Percentiles rank a stretch among this genome's conserved stretches.
Evolutionary conservation across 2,329 filamentous ascomycete genomes (phyloP).

Genomic region (Thielaviopsis musarum): DNA sequence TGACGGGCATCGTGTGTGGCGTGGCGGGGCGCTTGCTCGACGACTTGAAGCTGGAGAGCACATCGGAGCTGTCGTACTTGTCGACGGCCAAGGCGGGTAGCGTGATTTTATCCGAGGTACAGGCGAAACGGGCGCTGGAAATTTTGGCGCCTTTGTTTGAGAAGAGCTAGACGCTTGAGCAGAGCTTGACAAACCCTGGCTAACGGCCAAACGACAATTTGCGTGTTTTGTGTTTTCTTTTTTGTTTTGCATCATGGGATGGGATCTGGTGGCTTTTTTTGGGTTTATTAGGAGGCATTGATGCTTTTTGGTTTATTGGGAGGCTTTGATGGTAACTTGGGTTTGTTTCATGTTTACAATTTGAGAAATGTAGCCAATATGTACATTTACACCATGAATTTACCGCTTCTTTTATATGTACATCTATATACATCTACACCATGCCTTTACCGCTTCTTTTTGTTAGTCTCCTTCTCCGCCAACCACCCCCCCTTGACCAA

Average conservation of each 20-base stretch:
- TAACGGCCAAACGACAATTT: no score
- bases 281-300: not conserved
- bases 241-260: not conserved
- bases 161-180: slow-evolving; percentile 16
- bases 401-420: not conserved
- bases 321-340: no score
- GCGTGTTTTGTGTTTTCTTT: not conserved
- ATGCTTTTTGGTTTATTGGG: no score
- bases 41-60: slow-evolving; percentile 40
- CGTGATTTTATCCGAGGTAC: slow-evolving; percentile 51
- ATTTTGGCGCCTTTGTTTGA: slow-evolving; percentile 42
- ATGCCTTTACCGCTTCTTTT: slow-evolving; percentile 22
- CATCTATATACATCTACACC: not conserved
- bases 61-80: slow-evolving; percentile 73
- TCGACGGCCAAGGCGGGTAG: slow-evolving; percentile 79
- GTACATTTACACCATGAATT: not conserved
- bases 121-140: slow-evolving; percentile 36
- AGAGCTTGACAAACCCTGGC: not conserved
- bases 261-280: not conserved
- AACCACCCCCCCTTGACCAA: slow-evolving; percentile 62
- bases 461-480: slow-evolving; percentile 28
- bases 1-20: slow-evolving; percentile 87
- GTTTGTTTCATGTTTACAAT: no score
- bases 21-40: slow-evolving; percentile 71
- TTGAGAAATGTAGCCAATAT: not conserved